Conservation (phyloP, 441 rosid species). For the Capsella rubella region DNA sequence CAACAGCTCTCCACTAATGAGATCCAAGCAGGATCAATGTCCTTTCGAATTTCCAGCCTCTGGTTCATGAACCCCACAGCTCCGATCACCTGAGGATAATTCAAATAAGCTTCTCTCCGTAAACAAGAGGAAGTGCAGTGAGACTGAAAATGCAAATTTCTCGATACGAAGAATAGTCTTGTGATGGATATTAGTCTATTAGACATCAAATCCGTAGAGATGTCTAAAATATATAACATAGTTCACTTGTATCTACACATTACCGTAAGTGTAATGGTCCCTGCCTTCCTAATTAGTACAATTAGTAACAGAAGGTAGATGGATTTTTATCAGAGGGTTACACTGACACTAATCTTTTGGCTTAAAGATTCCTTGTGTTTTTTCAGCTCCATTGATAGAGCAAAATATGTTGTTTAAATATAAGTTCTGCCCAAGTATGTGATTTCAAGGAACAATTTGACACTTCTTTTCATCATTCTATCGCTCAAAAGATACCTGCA, state of each 20-base stretch:
- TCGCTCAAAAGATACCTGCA: conserved; percentile 70
- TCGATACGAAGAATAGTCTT: neutral
- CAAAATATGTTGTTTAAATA: neutral
- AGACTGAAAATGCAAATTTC: conserved; percentile 31
- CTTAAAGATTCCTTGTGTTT: neutral
- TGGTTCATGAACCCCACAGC: conserved; percentile 97
- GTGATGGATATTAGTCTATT: neutral
- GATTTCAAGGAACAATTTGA: neutral
- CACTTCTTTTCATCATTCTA: conserved; percentile 1
- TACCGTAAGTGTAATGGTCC: neutral
- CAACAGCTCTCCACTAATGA: conserved; percentile 91
- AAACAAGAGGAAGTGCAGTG: neutral
- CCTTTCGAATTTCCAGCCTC: conserved; percentile 81
- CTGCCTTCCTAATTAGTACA: neutral
- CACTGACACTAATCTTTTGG: conserved; percentile 9
- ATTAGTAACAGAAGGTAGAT: neutral
- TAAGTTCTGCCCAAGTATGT: neutral
- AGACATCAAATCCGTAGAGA: neutral
- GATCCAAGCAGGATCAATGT: conserved; percentile 82
- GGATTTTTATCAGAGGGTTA: conserved; percentile 3
- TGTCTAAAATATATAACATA: neutral
- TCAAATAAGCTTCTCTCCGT: conserved; percentile 43
- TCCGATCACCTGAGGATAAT: conserved; percentile 81
- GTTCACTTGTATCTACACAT: conserved; percentile 3
- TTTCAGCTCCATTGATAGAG: conserved; percentile 1